These are phyloP conservation scores for Pichia terricola DNA, from an alignment of 1,139 yeast genomes.

Conservation along the genomic window DNA sequence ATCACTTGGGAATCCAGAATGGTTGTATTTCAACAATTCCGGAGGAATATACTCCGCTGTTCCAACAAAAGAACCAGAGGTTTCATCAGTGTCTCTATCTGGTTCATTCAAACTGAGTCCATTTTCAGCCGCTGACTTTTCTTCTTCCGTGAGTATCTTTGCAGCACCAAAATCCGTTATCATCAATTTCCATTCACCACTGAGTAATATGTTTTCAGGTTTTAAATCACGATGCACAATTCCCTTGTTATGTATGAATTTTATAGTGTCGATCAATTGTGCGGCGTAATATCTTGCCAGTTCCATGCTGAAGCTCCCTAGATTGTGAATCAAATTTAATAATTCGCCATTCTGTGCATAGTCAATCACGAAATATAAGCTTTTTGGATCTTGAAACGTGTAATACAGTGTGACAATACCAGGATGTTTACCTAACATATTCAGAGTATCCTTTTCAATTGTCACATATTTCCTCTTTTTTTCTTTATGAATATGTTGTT, in stretches of 20 bases:
- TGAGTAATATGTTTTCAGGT: constrained; percentile 66
- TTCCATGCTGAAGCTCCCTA: constrained; percentile 70
- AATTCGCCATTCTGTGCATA: constrained; percentile 91
- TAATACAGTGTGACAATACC: constrained; percentile 85
- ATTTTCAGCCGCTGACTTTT: background rate
- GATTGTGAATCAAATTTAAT: constrained; percentile 63
- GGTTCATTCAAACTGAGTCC: background rate
- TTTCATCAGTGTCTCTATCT: constrained; percentile 11
- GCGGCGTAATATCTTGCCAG: constrained; percentile 65
- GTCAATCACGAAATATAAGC: constrained; percentile 85
- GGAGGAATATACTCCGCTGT: constrained; percentile 72
- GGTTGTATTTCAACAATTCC: constrained; percentile 56
- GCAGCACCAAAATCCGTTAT: constrained; percentile 82
- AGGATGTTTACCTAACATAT: constrained; percentile 73
- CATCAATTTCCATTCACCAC: constrained; percentile 55
- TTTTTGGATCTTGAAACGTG: constrained; percentile 87
- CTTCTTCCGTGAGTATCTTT: constrained; percentile 30
- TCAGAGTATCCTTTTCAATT: constrained; percentile 88
- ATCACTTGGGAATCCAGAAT: constrained; percentile 69
- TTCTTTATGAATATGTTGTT: constrained; percentile 89
- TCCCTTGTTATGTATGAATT: constrained; percentile 65
- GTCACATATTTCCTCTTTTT: constrained; percentile 93
- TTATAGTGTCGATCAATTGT: constrained; percentile 55
- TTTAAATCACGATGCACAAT: constrained; percentile 74
- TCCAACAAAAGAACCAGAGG: constrained; percentile 70